Evolutionary conservation across 352 stramenopile species (phyloP).

Genomic region (Phytophthora idaei): DNA sequence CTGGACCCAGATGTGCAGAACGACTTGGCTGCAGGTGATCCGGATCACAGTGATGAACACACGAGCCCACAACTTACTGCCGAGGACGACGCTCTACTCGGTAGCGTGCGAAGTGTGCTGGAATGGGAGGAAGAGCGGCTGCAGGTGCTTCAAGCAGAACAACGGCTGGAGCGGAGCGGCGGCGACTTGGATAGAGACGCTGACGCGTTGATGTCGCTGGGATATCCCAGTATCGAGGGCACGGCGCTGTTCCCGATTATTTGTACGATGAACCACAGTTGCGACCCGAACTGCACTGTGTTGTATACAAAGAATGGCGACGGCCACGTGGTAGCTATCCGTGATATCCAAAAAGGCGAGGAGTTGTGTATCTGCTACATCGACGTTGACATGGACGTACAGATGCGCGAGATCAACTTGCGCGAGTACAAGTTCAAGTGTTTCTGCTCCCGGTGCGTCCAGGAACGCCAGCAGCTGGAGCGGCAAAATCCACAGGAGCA

Average conservation of each 20-base stretch:
- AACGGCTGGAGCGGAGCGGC: constrained; percentile 81
- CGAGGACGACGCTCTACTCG: constrained; percentile 40
- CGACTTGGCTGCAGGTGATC: constrained; percentile 26
- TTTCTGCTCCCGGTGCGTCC: constrained; percentile 63
- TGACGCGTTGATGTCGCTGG: constrained; percentile 36
- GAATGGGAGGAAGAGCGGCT: constrained; percentile 48
- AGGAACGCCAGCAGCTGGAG: constrained; percentile 45
- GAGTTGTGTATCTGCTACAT: constrained; percentile 97
- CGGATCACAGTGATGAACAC: constrained; percentile 10
- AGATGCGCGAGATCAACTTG: constrained; percentile 67
- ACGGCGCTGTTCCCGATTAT: constrained; percentile 93
- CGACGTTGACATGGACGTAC: constrained; percentile 78
- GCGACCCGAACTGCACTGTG: constrained; percentile 91
- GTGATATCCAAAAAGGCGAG: constrained; percentile 83
- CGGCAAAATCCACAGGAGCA: constrained; percentile 9
- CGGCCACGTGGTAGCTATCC: constrained; percentile 71
- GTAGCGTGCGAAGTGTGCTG: constrained; percentile 51
- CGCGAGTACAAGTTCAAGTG: constrained; percentile 87
- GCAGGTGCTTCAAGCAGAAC: constrained; percentile 25
- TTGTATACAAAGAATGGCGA: constrained; percentile 85
- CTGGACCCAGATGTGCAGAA: constrained; percentile 57
- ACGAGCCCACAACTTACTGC: constrained; percentile 24
- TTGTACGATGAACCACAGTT: constrained; percentile 98
- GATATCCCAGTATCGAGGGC: constrained; percentile 83
- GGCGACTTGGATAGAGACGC: constrained; percentile 36